These are phyloP conservation scores for Globisporangium barbulae DNA, from an alignment of 352 stramenopile genomes.

Conservation along the genomic window DNA sequence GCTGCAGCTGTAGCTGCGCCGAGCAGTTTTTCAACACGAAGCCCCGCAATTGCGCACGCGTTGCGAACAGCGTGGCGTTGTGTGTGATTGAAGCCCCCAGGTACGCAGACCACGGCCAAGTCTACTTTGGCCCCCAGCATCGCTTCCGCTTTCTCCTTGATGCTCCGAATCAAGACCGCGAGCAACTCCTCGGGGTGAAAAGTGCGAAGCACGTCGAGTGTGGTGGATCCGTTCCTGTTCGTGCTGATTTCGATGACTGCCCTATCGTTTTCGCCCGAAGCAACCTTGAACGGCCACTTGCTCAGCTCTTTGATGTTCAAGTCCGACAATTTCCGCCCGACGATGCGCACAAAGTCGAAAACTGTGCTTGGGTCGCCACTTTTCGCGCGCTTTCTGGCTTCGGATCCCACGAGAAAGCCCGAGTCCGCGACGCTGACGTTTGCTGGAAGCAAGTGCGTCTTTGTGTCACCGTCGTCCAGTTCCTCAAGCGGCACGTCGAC, in stretches of 20 bases:
- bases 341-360: conserved; percentile 27
- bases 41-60: conserved; percentile 32
- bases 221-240: not conserved
- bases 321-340: conserved; percentile 24
- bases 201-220: not conserved
- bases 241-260: conserved; percentile 26
- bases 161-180: conserved; percentile 32
- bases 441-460: not conserved
- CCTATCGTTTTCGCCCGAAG: conserved; percentile 25
- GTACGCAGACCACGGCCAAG: conserved; percentile 27
- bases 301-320: conserved; percentile 14
- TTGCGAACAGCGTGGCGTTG: conserved; percentile 40
- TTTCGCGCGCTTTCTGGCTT: conserved; percentile 1
- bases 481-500: conserved; percentile 1
- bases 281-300: conserved; percentile 36
- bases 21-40: conserved; percentile 26
- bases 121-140: conserved; percentile 19
- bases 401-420: conserved; percentile 3
- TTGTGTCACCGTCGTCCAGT: not conserved
- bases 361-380: conserved; percentile 25
- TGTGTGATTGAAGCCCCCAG: conserved; percentile 39
- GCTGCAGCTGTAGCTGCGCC: conserved; percentile 34
- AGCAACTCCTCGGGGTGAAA: conserved; percentile 43
- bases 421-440: conserved; percentile 10
- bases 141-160: conserved; percentile 34